phyloP scores from a whole-genome alignment of 495 filamentous ascomycete species.

The Aspergillus bertholletiae region DNA sequence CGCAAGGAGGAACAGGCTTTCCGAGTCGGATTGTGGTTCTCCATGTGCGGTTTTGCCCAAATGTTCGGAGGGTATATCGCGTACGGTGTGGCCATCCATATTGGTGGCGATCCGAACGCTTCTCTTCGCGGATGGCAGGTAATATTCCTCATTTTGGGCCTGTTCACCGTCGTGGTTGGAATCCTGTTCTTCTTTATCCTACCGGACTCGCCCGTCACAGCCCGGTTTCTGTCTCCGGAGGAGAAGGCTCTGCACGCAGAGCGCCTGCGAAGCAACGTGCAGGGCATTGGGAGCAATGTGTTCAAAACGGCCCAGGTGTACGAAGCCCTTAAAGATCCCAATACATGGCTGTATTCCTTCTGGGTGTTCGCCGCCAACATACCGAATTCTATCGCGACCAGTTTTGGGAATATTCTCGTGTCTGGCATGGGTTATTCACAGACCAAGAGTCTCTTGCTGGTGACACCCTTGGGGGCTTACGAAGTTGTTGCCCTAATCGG shows the following conservation, averaged over 20 bases:
- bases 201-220: slow-evolving; percentile 59
- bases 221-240: slow-evolving; percentile 50
- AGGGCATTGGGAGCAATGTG: slow-evolving; percentile 57
- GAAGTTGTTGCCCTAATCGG: slow-evolving; percentile 53
- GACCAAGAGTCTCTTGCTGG: slow-evolving; percentile 55
- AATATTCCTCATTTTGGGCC: slow-evolving; percentile 59
- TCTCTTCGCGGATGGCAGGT: slow-evolving; percentile 51
- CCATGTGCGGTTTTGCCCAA: slow-evolving; percentile 48
- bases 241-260: slow-evolving; percentile 55
- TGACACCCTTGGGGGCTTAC: slow-evolving; percentile 55
- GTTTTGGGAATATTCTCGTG: slow-evolving; percentile 30
- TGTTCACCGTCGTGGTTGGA: slow-evolving; percentile 50
- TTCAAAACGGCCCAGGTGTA: slow-evolving; percentile 53
- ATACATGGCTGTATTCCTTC: slow-evolving; percentile 54
- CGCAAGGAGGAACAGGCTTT: slow-evolving; percentile 48
- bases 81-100: slow-evolving; percentile 49
- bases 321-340: slow-evolving; percentile 48
- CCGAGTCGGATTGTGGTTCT: slow-evolving; percentile 50
- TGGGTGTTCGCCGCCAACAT: slow-evolving; percentile 51
- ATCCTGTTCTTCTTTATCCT: slow-evolving; percentile 52
- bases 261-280: slow-evolving; percentile 52
- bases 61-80: slow-evolving; percentile 55
- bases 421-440: slow-evolving; percentile 24
- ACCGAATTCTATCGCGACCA: slow-evolving; percentile 34
- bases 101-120: slow-evolving; percentile 17